Percentiles rank a stretch among this genome's conserved stretches.
These are phyloP conservation scores for Malus sylvestris DNA, from an alignment of 306 rosid genomes.

Conservation along the genomic window DNA sequence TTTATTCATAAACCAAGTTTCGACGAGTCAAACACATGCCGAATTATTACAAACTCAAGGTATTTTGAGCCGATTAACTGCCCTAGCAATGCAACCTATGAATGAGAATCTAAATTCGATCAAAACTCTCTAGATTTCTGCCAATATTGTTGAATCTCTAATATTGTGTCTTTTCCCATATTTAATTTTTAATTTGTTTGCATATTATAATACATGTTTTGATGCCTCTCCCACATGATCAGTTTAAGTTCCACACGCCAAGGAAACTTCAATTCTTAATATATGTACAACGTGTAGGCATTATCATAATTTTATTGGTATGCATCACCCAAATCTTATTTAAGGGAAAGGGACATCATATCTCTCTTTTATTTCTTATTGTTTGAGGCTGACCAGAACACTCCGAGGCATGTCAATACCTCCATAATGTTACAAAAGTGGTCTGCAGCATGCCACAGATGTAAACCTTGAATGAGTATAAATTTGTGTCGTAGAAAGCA, in stretches of 20 bases:
- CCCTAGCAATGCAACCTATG: neutral
- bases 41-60: neutral
- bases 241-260: slow-evolving; percentile 55
- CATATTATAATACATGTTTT: neutral
- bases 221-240: slow-evolving; percentile 13
- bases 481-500: neutral
- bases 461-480: too few species aligned
- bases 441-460: neutral
- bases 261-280: slow-evolving; percentile 28
- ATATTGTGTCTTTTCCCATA: neutral
- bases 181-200: neutral
- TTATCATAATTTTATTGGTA: slow-evolving; percentile 2
- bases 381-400: neutral
- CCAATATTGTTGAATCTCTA: neutral
- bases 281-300: slow-evolving; percentile 6
- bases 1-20: neutral
- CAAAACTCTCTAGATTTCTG: neutral
- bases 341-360: neutral
- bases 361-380: neutral
- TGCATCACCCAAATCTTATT: neutral
- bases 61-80: neutral
- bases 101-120: neutral
- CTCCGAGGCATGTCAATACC: neutral
- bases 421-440: neutral
- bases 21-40: neutral